A percentile compares a stretch with the other conserved stretches of the same genome.
These are phyloP conservation scores for Elsinoe fawcettii DNA, from an alignment of 2,329 filamentous ascomycete species.

Conservation along the genomic window DNA sequence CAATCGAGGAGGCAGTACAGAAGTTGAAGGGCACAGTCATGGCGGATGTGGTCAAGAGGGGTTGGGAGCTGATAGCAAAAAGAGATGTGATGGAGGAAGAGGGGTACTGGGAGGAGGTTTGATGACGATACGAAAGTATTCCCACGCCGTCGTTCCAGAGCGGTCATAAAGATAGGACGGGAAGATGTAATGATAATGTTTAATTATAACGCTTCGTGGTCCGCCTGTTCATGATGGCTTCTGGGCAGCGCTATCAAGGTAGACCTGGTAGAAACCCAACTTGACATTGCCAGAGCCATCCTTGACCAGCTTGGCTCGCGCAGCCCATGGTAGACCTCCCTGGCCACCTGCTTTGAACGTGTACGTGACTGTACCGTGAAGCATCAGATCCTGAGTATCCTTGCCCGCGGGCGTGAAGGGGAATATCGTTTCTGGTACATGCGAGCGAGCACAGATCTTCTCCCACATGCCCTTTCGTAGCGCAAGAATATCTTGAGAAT, in stretches of 20 bases:
- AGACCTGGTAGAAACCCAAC: conserved; percentile 49
- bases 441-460: conserved; percentile 40
- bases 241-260: conserved; percentile 35
- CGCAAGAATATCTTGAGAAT: conserved; percentile 41
- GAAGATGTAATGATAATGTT: conserved; percentile 2
- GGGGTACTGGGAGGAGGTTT: neutral
- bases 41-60: conserved; percentile 40
- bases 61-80: conserved; percentile 38
- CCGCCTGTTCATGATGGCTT: conserved; percentile 2
- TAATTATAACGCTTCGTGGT: neutral
- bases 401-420: conserved; percentile 35
- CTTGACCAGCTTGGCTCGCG: conserved; percentile 45
- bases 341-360: conserved; percentile 44
- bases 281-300: conserved; percentile 45
- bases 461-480: conserved; percentile 49
- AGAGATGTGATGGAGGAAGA: conserved; percentile 29
- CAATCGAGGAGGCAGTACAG: conserved; percentile 36
- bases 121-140: no score
- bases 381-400: conserved; percentile 44
- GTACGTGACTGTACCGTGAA: conserved; percentile 48
- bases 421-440: conserved; percentile 43
- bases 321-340: conserved; percentile 46
- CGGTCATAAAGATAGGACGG: no score
- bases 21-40: conserved; percentile 34
- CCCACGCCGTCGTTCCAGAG: no score